Percentiles rank a stretch among this genome's conserved stretches.
These are phyloP conservation scores for Atalantia buxifolia DNA, from an alignment of 345 rosid species.

Conservation along the genomic window DNA sequence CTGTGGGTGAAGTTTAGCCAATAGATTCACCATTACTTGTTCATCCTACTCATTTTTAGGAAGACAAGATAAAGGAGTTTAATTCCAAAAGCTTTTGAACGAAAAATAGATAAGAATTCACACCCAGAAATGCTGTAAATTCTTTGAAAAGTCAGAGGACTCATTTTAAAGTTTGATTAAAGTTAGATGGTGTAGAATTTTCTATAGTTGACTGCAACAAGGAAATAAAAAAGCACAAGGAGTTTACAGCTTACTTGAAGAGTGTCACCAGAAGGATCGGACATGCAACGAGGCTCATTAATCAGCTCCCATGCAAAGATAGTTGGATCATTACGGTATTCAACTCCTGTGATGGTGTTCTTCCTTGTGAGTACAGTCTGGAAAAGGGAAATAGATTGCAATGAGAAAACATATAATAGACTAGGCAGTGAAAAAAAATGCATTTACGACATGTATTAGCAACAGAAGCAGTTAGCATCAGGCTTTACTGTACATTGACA, in stretches of 20 bases:
- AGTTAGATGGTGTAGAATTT: neutral
- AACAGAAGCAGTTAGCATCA: neutral
- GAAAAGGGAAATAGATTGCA: slow-evolving; percentile 13
- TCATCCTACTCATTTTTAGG: neutral
- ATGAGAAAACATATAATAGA: neutral
- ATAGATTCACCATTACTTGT: neutral
- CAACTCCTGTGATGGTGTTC: slow-evolving; percentile 84
- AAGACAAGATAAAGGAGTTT: neutral
- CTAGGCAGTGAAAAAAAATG: neutral
- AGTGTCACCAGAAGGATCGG: slow-evolving; percentile 91
- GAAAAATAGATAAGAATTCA: neutral
- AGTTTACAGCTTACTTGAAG: slow-evolving; percentile 65
- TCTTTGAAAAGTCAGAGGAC: neutral
- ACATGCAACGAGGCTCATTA: slow-evolving; percentile 90
- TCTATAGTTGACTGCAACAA: neutral
- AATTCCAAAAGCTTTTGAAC: neutral
- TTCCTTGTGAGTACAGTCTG: slow-evolving; percentile 80
- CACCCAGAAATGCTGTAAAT: neutral
- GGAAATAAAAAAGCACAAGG: neutral
- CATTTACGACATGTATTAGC: neutral
- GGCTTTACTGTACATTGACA: neutral
- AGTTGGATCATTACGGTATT: slow-evolving; percentile 83
- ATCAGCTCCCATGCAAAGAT: slow-evolving; percentile 96
- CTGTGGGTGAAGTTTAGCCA: neutral
- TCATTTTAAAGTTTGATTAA: neutral